Evolutionary conservation across 1,284 basidiomycete genomes (phyloP).

Genomic region (Trichosporon sp.): DNA sequence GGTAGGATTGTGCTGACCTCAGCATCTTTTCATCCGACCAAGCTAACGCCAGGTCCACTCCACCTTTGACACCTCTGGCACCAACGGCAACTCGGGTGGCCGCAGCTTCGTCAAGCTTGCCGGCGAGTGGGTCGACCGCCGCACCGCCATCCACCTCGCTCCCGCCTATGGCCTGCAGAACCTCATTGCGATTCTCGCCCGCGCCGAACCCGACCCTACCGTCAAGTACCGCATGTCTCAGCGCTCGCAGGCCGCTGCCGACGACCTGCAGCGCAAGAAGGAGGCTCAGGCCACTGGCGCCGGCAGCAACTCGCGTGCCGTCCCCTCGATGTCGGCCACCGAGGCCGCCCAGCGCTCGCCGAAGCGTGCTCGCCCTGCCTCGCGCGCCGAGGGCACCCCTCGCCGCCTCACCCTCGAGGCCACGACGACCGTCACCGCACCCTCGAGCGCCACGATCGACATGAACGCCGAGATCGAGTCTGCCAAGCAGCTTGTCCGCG

Average conservation of each 20-base stretch:
- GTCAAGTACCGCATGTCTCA: constrained; percentile 65
- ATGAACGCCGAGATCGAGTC: constrained; percentile 47
- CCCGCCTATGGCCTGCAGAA: constrained; percentile 57
- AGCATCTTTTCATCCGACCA: neutral
- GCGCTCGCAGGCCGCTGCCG: constrained; percentile 47
- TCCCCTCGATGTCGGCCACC: constrained; percentile 15
- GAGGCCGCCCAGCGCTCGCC: constrained; percentile 28
- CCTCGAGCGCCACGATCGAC: constrained; percentile 31
- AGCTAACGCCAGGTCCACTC: constrained; percentile 42
- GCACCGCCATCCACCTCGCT: constrained; percentile 60
- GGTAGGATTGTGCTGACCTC: constrained; percentile 47
- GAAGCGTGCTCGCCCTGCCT: constrained; percentile 34
- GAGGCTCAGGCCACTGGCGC: neutral
- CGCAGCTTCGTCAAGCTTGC: constrained; percentile 66
- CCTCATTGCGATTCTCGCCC: constrained; percentile 57
- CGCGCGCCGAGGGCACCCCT: constrained; percentile 4
- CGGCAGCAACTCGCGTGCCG: constrained; percentile 8
- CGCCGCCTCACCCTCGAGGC: constrained; percentile 42
- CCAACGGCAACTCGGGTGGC: constrained; percentile 66
- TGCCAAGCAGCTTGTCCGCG: constrained; percentile 46
- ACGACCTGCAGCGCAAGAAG: constrained; percentile 30
- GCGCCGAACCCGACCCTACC: constrained; percentile 71
- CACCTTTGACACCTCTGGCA: constrained; percentile 69
- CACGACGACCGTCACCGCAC: constrained; percentile 44
- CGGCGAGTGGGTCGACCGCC: constrained; percentile 75